Percentiles rank a stretch among this genome's conserved stretches.
These are phyloP conservation scores for Cornus kousa DNA, from an alignment of 148 eudicot species.

Conservation along the genomic window DNA sequence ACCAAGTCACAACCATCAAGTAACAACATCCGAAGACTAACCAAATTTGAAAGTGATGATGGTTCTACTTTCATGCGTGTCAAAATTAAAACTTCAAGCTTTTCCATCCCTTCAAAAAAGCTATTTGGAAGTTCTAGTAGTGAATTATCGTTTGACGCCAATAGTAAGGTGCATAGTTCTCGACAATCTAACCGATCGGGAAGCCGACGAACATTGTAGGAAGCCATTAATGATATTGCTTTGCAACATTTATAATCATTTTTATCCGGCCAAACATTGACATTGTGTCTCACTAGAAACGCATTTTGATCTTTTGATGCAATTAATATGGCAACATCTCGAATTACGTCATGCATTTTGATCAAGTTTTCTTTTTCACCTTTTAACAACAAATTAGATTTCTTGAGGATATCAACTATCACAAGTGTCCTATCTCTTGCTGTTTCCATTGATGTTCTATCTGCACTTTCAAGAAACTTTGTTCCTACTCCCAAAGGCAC, in stretches of 20 bases:
- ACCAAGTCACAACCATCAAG: background rate
- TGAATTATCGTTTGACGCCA: background rate
- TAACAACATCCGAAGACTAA: background rate
- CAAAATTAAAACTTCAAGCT: slow-evolving; percentile 4
- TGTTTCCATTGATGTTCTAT: background rate
- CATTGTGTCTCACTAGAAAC: slow-evolving; percentile 3
- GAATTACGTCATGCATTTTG: slow-evolving; percentile 24
- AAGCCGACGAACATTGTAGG: background rate
- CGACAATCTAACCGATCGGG: background rate
- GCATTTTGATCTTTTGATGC: background rate
- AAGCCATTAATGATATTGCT: background rate
- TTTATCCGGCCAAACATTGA: background rate
- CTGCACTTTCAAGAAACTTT: background rate
- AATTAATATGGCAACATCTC: slow-evolving; percentile 13
- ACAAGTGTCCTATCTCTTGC: background rate
- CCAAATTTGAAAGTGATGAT: slow-evolving; percentile 1
- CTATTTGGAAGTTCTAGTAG: background rate
- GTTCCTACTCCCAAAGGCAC: background rate
- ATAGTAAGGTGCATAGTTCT: slow-evolving; percentile 5
- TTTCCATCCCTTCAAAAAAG: background rate
- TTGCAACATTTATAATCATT: background rate
- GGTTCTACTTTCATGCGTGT: background rate
- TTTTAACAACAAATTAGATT: too few species aligned
- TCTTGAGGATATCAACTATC: background rate
- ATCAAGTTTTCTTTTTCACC: background rate